phyloP scores from a whole-genome alignment of 306 rosid genomes.

The Prunus kanzakura region DNA sequence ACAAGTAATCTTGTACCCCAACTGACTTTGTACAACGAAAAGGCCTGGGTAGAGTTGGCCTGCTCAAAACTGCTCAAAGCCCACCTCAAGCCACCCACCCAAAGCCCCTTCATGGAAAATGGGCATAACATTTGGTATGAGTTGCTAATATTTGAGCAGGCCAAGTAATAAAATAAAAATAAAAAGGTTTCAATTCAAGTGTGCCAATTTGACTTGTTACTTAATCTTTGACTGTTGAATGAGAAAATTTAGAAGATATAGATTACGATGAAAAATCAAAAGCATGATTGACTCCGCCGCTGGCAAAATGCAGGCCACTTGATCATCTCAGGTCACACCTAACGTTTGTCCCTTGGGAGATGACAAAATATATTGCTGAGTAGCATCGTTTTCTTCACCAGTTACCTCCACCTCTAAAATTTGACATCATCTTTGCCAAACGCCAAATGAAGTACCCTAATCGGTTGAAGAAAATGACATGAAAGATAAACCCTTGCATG shows the following conservation, averaged over 20 bases:
- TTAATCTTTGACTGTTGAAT: too few relatives aligned
- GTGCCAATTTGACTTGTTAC: too few relatives aligned
- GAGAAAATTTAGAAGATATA: too few relatives aligned
- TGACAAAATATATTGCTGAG: too few relatives aligned
- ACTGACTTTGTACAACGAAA: not conserved
- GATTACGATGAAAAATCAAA: not conserved
- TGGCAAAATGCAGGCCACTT: not conserved
- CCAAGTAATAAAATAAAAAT: too few relatives aligned
- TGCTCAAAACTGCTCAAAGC: too few relatives aligned
- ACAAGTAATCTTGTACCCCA: not conserved
- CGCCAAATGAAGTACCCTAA: not conserved
- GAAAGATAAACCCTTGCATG: not conserved
- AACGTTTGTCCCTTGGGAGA: not conserved
- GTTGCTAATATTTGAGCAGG: too few relatives aligned
- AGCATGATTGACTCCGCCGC: not conserved
- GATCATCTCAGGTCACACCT: not conserved
- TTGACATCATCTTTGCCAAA: constrained; percentile 6
- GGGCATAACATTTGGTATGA: too few relatives aligned
- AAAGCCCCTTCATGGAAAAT: too few relatives aligned
- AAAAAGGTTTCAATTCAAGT: too few relatives aligned
- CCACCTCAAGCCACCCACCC: too few relatives aligned
- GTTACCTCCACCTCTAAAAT: not conserved
- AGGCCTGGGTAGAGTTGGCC: too few relatives aligned
- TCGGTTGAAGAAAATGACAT: not conserved
- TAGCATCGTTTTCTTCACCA: constrained; percentile 9